Conservation (phyloP, 2,329 filamentous ascomycete species). For the Septoria linicola region DNA sequence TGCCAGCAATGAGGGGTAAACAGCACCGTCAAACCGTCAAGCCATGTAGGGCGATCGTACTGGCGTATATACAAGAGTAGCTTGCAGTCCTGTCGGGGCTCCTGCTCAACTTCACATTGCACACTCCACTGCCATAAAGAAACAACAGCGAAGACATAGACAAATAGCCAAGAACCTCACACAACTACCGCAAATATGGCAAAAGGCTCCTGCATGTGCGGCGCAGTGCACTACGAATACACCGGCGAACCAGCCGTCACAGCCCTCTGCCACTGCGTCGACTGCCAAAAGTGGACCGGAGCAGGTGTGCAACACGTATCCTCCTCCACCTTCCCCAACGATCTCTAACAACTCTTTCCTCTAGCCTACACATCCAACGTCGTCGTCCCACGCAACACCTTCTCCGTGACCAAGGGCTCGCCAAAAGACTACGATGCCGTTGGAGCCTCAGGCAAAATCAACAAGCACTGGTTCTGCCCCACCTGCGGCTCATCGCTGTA, state of each 20-base stretch:
- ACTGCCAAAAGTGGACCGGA: constrained; percentile 58
- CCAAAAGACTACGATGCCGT: constrained; percentile 50
- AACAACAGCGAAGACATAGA: too few species aligned
- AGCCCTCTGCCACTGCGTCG: constrained; percentile 48
- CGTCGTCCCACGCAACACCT: constrained; percentile 48
- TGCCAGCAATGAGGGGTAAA: constrained; percentile 1
- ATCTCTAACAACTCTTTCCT: not conserved
- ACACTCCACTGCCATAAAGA: too few species aligned
- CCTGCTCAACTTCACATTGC: too few species aligned
- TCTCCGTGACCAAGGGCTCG: constrained; percentile 52
- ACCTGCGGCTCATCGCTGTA: constrained; percentile 54
- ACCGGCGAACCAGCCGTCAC: constrained; percentile 35
- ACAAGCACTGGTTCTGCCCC: constrained; percentile 57
- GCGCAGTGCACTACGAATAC: constrained; percentile 33
- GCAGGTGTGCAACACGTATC: constrained; percentile 26
- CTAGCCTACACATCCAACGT: constrained; percentile 55
- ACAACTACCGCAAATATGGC: constrained; percentile 27
- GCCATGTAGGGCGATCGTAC: constrained; percentile 1
- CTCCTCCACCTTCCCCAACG: not conserved
- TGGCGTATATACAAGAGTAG: not conserved
- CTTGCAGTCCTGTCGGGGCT: too few species aligned
- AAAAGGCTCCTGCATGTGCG: constrained; percentile 36
- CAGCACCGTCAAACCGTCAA: too few species aligned
- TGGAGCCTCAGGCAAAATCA: constrained; percentile 54
- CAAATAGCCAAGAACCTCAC: too few species aligned